Conservation (phyloP, 1,284 basidiomycete species). For the Cutaneotrichosporon cavernicola region DNA sequence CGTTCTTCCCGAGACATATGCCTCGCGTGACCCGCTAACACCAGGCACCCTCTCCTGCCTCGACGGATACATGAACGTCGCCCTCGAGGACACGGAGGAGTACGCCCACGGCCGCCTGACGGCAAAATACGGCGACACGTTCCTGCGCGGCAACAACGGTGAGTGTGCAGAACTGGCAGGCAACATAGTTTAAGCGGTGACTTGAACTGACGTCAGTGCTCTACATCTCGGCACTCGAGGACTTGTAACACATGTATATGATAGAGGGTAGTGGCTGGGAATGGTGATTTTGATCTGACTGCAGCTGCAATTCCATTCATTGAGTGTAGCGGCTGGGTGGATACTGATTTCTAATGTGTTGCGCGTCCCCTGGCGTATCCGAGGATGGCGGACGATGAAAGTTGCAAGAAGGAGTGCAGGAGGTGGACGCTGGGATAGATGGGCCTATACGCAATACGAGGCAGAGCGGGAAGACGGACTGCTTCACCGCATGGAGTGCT, state of each 20-base stretch:
- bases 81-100: slow-evolving; percentile 93
- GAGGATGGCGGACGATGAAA: too few species aligned
- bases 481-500: too few species aligned
- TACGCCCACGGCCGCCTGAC: slow-evolving; percentile 82
- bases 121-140: slow-evolving; percentile 89
- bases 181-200: slow-evolving; percentile 2
- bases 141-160: slow-evolving; percentile 98
- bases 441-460: too few species aligned
- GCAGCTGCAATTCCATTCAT: too few species aligned
- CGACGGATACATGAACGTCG: slow-evolving; percentile 99
- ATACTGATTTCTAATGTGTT: too few species aligned
- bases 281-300: too few species aligned
- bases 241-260: not conserved
- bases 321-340: too few species aligned
- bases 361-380: too few species aligned
- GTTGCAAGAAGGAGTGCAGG: too few species aligned
- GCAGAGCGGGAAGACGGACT: too few species aligned
- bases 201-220: slow-evolving; percentile 10
- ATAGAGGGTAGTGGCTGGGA: not conserved
- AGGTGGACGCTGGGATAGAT: not conserved
- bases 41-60: slow-evolving; percentile 90
- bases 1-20: not conserved
- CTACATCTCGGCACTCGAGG: slow-evolving; percentile 7
- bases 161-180: slow-evolving; percentile 39
- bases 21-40: not conserved